Evolutionary conservation across 2,329 filamentous ascomycete genomes (phyloP).

Genomic region (Ceratocystiopsis sp.): DNA sequence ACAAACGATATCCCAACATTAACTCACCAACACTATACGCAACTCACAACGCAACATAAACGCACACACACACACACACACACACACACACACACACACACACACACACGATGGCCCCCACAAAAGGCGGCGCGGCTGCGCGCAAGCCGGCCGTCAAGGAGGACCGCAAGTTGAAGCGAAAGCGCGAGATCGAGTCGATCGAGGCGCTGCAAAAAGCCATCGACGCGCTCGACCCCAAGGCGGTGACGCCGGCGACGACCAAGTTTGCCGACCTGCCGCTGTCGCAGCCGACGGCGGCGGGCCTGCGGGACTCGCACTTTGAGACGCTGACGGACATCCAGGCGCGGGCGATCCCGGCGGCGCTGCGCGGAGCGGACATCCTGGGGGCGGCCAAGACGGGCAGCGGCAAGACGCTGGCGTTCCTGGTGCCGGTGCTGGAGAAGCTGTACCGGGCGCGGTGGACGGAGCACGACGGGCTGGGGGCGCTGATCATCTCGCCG

Average conservation of each 20-base stretch:
- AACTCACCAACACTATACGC: too few species aligned
- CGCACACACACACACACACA: too few species aligned
- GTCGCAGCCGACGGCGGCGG: constrained; percentile 60
- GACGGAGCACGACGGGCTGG: constrained; percentile 80
- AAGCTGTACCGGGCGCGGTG: constrained; percentile 80
- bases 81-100: too few species aligned
- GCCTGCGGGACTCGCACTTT: constrained; percentile 76
- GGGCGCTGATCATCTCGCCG: constrained; percentile 82
- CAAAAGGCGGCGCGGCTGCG: neutral
- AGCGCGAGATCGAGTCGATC: constrained; percentile 13
- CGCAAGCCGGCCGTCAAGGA: constrained; percentile 5
- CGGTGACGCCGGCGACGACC: constrained; percentile 23
- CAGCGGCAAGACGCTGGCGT: constrained; percentile 89
- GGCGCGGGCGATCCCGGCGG: constrained; percentile 70
- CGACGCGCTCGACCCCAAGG: constrained; percentile 33
- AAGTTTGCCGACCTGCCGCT: constrained; percentile 76
- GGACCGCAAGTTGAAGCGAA: constrained; percentile 13
- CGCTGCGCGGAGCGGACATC: constrained; percentile 72
- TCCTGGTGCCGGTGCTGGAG: constrained; percentile 80
- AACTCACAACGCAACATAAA: too few species aligned
- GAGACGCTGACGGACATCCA: constrained; percentile 85
- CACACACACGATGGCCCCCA: constrained; percentile 3
- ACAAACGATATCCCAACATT: too few species aligned
- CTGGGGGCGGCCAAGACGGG: constrained; percentile 92
- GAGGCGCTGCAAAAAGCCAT: constrained; percentile 12